phyloP scores from a whole-genome alignment of 805 yeast species.

The Limtongia smithiae region DNA sequence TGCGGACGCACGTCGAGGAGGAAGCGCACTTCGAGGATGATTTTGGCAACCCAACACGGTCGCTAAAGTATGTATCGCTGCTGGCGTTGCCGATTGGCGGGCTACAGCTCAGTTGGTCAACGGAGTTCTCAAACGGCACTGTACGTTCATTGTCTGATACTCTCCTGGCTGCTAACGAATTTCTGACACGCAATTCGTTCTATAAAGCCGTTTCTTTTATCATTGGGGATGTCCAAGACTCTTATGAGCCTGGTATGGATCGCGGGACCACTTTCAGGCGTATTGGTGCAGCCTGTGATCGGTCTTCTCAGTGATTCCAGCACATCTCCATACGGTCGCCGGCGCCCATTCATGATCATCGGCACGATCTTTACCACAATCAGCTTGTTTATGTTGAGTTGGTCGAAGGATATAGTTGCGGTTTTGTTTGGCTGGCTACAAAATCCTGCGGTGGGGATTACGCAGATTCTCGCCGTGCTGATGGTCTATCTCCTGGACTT shows the following conservation, averaged over 20 bases:
- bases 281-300: conserved; percentile 60
- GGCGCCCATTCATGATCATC: conserved; percentile 56
- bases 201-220: conserved; percentile 49
- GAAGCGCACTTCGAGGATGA: background rate
- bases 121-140: conserved; percentile 62
- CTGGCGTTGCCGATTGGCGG: conserved; percentile 54
- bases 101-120: conserved; percentile 61
- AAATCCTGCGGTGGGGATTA: conserved; percentile 39
- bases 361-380: conserved; percentile 49
- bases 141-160: conserved; percentile 7
- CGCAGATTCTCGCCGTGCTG: conserved; percentile 49
- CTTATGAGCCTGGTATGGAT: conserved; percentile 59
- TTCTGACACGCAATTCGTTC: too few species aligned
- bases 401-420: conserved; percentile 45
- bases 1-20: background rate
- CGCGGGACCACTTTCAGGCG: conserved; percentile 63
- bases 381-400: conserved; percentile 46
- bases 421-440: conserved; percentile 37
- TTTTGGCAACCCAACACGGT: conserved; percentile 36
- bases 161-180: too few species aligned
- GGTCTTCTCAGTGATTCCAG: conserved; percentile 57
- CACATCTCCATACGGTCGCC: conserved; percentile 45
- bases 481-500: conserved; percentile 55
- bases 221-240: conserved; percentile 58
- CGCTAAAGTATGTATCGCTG: conserved; percentile 44